phyloP scores from a whole-genome alignment of 768 basidiomycete genomes.

The Mycena olivaceomarginata region DNA sequence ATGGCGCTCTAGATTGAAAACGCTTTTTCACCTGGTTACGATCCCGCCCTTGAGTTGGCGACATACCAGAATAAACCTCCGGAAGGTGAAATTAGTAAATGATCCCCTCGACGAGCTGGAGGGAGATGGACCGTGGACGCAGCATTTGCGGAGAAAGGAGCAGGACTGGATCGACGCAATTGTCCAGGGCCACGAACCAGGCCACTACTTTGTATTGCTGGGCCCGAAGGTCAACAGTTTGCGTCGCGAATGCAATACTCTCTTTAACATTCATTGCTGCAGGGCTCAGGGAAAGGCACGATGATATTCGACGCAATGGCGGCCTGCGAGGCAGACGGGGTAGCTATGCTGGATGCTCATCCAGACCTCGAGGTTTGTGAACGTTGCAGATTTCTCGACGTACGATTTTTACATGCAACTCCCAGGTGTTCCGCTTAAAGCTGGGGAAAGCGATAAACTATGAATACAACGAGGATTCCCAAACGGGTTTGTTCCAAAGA shows the following conservation, averaged over 20 bases:
- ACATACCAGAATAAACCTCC: slow-evolving; percentile 63
- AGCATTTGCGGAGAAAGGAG: slow-evolving; percentile 83
- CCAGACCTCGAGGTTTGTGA: slow-evolving; percentile 84
- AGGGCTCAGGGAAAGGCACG: slow-evolving; percentile 90
- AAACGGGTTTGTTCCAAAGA: slow-evolving; percentile 85
- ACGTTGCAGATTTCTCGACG: not conserved
- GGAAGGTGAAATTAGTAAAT: slow-evolving; percentile 49
- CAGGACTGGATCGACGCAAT: slow-evolving; percentile 87
- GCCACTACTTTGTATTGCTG: slow-evolving; percentile 86
- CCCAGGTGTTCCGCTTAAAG: slow-evolving; percentile 77
- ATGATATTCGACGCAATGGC: slow-evolving; percentile 92
- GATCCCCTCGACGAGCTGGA: slow-evolving; percentile 55
- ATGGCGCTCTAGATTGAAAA: slow-evolving; percentile 75
- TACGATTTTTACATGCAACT: not conserved
- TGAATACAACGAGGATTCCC: slow-evolving; percentile 88
- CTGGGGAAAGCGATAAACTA: slow-evolving; percentile 92
- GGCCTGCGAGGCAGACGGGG: slow-evolving; percentile 79
- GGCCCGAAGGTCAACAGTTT: slow-evolving; percentile 78
- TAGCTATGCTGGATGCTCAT: slow-evolving; percentile 89
- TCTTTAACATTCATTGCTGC: slow-evolving; percentile 33
- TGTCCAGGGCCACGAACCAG: slow-evolving; percentile 82
- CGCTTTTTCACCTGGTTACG: slow-evolving; percentile 88
- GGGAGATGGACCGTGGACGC: slow-evolving; percentile 67
- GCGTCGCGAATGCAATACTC: slow-evolving; percentile 15
- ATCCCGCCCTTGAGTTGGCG: slow-evolving; percentile 87